Percentiles rank a stretch among this genome's conserved stretches.
Conservation (phyloP, 2,329 filamentous ascomycete genomes). For the Teratosphaeriaceae sp. region DNA sequence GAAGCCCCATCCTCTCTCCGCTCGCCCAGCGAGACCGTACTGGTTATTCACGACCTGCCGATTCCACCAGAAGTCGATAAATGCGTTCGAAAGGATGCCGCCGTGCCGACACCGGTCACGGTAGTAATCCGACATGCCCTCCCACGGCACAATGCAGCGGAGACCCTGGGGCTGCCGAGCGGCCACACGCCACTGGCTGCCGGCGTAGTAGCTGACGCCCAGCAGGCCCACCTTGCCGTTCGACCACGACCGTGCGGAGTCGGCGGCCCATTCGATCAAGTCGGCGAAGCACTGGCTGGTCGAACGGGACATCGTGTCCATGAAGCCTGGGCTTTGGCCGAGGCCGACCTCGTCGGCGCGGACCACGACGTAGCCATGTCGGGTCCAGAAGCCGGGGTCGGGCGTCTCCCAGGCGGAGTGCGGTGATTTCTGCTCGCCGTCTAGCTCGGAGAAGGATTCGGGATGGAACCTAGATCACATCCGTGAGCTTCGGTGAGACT, state of each 20-base stretch:
- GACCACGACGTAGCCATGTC: slow-evolving; percentile 23
- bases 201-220: slow-evolving; percentile 37
- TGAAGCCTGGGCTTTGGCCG: slow-evolving; percentile 26
- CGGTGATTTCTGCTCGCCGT: slow-evolving; percentile 30
- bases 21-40: slow-evolving; percentile 47
- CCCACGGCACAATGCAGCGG: slow-evolving; percentile 38
- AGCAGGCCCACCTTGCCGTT: slow-evolving; percentile 37
- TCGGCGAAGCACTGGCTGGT: slow-evolving; percentile 40
- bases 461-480: slow-evolving; percentile 35
- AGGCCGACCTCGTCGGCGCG: slow-evolving; percentile 23
- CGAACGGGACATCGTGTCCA: slow-evolving; percentile 33
- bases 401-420: slow-evolving; percentile 42
- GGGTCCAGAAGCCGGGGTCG: slow-evolving; percentile 30
- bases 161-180: slow-evolving; percentile 34
- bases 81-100: slow-evolving; percentile 29
- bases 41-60: slow-evolving; percentile 61
- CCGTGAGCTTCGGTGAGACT: not conserved
- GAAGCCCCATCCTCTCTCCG: slow-evolving; percentile 46
- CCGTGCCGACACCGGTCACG: slow-evolving; percentile 40
- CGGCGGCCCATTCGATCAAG: slow-evolving; percentile 34
- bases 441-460: slow-evolving; percentile 40
- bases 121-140: slow-evolving; percentile 39
- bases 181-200: slow-evolving; percentile 34
- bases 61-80: slow-evolving; percentile 60
- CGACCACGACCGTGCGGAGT: slow-evolving; percentile 37